Base-by-base conservation (phyloP, 192 early-diverging fungal species). In the Backusella liffmaniae region DNA sequence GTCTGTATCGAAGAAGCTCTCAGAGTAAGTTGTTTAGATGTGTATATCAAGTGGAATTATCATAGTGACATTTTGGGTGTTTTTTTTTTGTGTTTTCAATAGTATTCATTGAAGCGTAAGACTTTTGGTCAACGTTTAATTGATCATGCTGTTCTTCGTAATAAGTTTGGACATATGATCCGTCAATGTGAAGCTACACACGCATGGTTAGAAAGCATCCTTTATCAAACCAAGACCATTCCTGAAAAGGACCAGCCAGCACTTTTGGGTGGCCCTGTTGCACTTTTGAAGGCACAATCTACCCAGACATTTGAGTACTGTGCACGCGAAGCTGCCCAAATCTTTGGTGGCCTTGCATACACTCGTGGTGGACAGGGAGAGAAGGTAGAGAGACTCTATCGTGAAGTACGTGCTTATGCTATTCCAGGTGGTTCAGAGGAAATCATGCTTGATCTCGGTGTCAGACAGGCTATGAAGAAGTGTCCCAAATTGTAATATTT, bases 141-240 rank as follows among this genome's bases (percentile, higher is more conserved):
- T 21, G 89, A 95, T 56, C 95, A 98, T 83, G 95, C 94, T 82
- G 95, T 94, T 18, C 88, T 98, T 68, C 87, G 92, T 2, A 96
- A 96, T 82, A 98, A 96, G 92, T 89, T 98, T 36, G 97, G 94
- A 6, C 94, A 98, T 82, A 96, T 95, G 94, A 84, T 90, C 13
- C 86, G 93, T 46, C 86, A 92, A 82, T 89, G 94, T 53, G 94
- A 96, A 80, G 94, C 94, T 9, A 94, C 92, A 7, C 94, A 96
- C 73, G 85, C 91, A 1, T 96, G 93, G 94, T 90, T 91, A 75
- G 94, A 96, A 82, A 79, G 76, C 59, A 82, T 94, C 26, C 84
- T 95, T 59, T 93, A 90, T 82, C 94, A 96, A 84, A 87, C 88
- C 51, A 85, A 82, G 26, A 78, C 70, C 0, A 88, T 95, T 89